Evolutionary conservation across 2,329 filamentous ascomycete species (phyloP).

Genomic region (Leptographium lundbergii): DNA sequence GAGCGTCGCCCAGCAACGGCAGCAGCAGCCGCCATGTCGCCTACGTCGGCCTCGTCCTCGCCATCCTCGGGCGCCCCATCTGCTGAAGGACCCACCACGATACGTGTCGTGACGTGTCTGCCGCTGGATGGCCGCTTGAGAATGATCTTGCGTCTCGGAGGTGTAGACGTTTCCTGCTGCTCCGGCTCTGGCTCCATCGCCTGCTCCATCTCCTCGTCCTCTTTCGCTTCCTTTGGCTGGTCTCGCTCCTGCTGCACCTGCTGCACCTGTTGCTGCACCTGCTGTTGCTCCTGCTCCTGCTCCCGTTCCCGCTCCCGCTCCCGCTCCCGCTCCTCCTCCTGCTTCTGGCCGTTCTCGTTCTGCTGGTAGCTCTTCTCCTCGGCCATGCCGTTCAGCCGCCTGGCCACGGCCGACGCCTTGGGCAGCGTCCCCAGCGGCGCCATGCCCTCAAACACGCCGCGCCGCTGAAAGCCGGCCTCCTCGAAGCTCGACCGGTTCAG

Average conservation of each 20-base stretch:
- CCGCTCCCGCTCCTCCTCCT: neutral
- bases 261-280: neutral
- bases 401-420: slow-evolving; percentile 42
- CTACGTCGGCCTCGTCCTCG: neutral
- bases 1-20: neutral
- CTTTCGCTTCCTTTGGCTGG: neutral
- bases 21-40: neutral
- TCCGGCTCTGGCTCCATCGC: slow-evolving; percentile 10
- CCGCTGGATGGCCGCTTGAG: slow-evolving; percentile 24
- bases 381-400: slow-evolving; percentile 18
- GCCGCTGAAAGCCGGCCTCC: slow-evolving; percentile 60
- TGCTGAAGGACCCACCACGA: slow-evolving; percentile 10
- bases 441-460: slow-evolving; percentile 75
- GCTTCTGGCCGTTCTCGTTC: neutral
- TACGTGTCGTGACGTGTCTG: slow-evolving; percentile 11
- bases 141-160: slow-evolving; percentile 28
- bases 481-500: slow-evolving; percentile 60
- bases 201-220: neutral
- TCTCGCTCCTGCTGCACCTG: neutral
- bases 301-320: neutral
- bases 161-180: neutral
- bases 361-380: slow-evolving; percentile 9
- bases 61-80: slow-evolving; percentile 13
- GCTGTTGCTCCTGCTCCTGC: neutral
- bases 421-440: slow-evolving; percentile 65